Base-by-base conservation (phyloP, 345 rosid genomes). In the Ailanthus altissimus region DNA sequence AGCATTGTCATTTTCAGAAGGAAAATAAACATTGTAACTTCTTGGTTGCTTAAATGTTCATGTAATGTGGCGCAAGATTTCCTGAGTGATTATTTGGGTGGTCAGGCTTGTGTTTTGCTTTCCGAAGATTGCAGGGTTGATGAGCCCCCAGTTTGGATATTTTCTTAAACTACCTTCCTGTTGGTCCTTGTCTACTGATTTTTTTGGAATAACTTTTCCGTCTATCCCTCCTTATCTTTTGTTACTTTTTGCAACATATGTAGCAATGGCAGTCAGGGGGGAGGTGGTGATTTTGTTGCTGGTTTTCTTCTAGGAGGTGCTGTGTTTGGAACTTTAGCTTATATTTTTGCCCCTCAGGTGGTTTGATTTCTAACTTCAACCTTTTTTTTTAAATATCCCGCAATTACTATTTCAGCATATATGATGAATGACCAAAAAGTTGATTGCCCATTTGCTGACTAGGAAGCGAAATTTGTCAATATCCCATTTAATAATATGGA, bases 271-370 rank as follows among this genome's bases (percentile, higher is more conserved):
- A 77, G 66, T 74, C 83, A 85, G 67, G 82, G 88, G n/a, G 92
- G 94, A 71, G 83, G 90, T 42, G 75, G 82, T 80, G 97, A 92
- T 79, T 95, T 95, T 88, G 73, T 86, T 18, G 94, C 97, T 70
- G 97, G 99, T 70, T 95, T 95, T 82, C 84, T 95, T 62, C 74
- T 95, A 76, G 98, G 98, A 56, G 99, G 98, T 56, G 98, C 98
- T 28, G 75, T 95, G 43, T 90, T 86, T 79, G 99, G 98, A 78
- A 88, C 96, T 18, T 76, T 89, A 58, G 92, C 92, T 0, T 94
- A 94, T 81, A 51, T 89, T 69, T 93, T 89, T 83, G 94, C 99
- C 65, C 98, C 99, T 32, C 97, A 93, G 97, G 98, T 94, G 68
- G 70, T 68, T 77, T 43, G 54, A 68, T 76, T 60, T 67, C 53